phyloP scores from a whole-genome alignment of 768 basidiomycete genomes.

The Leccinum sublutescens region DNA sequence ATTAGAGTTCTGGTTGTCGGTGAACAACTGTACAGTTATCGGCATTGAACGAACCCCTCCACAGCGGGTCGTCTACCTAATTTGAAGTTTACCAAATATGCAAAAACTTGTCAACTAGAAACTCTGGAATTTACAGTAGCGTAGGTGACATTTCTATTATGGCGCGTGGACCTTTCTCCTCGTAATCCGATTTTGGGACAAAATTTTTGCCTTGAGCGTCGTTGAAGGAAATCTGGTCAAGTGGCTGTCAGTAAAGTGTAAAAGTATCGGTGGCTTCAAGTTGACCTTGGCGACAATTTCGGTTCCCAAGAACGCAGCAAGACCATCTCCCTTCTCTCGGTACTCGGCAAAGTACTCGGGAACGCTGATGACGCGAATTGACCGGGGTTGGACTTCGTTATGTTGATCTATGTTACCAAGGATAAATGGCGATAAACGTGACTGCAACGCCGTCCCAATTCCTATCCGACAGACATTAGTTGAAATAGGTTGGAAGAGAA shows the following conservation, averaged over 20 bases:
- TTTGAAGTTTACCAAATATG: neutral
- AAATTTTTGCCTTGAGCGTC: conserved; percentile 66
- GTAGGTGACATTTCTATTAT: conserved; percentile 79
- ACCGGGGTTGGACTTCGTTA: conserved; percentile 71
- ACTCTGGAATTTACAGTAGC: conserved; percentile 45
- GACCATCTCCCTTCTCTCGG: conserved; percentile 77
- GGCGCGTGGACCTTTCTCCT: conserved; percentile 65
- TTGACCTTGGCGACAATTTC: conserved; percentile 83
- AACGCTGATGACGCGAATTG: conserved; percentile 59
- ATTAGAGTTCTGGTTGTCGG: conserved; percentile 17
- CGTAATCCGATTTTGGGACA: conserved; percentile 79
- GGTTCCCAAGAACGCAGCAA: conserved; percentile 77
- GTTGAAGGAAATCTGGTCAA: conserved; percentile 65
- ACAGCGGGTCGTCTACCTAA: neutral
- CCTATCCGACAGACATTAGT: conserved; percentile 37
- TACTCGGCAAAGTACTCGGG: conserved; percentile 94
- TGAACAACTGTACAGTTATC: conserved; percentile 32
- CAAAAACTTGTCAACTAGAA: neutral
- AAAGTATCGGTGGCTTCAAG: conserved; percentile 4
- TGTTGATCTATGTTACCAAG: conserved; percentile 59
- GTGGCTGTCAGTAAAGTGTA: neutral
- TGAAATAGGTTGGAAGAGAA: neutral
- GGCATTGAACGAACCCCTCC: neutral
- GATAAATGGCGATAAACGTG: conserved; percentile 63
- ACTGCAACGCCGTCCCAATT: conserved; percentile 66